A percentile compares a stretch with the other conserved stretches of the same genome.
Evolutionary conservation across 23 red algal species (phyloP).

Genomic region (Gracilaria vermiculophylla): DNA sequence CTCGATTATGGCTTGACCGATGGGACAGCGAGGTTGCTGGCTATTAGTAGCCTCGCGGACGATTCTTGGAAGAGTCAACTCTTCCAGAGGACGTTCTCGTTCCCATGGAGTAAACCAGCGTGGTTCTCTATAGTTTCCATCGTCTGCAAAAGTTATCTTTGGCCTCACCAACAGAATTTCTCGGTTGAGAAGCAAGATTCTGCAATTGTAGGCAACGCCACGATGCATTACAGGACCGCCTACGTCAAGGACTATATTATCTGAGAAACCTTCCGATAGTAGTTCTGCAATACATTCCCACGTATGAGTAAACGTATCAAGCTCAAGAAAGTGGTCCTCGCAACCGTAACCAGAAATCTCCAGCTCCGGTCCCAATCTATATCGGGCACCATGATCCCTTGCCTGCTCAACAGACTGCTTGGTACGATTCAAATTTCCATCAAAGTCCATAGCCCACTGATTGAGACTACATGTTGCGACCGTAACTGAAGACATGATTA

Average conservation of each 20-base stretch:
- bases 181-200: constrained; percentile 74
- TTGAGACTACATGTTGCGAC: constrained; percentile 85
- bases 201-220: constrained; percentile 88
- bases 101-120: constrained; percentile 91
- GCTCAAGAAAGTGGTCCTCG: constrained; percentile 97
- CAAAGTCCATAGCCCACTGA: constrained; percentile 96
- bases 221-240: constrained; percentile 93
- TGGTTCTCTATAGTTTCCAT: constrained; percentile 98
- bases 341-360: constrained; percentile 93
- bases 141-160: constrained; percentile 86
- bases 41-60: background rate
- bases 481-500: constrained; percentile 31
- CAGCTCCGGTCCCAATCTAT: constrained; percentile 92
- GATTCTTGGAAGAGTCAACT: constrained; percentile 45
- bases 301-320: constrained; percentile 81
- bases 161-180: constrained; percentile 83
- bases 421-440: constrained; percentile 88
- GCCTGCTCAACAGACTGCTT: constrained; percentile 68
- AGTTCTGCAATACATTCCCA: constrained; percentile 90
- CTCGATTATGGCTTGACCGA: constrained; percentile 83
- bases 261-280: constrained; percentile 58
- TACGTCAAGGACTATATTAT: constrained; percentile 85
- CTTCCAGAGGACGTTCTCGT: constrained; percentile 44
- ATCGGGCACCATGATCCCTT: constrained; percentile 46
- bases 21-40: constrained; percentile 36